A percentile compares a stretch with the other conserved stretches of the same genome.
Evolutionary conservation across 1,284 basidiomycete species (phyloP).

Genomic region (Apiotrichum gracile): DNA sequence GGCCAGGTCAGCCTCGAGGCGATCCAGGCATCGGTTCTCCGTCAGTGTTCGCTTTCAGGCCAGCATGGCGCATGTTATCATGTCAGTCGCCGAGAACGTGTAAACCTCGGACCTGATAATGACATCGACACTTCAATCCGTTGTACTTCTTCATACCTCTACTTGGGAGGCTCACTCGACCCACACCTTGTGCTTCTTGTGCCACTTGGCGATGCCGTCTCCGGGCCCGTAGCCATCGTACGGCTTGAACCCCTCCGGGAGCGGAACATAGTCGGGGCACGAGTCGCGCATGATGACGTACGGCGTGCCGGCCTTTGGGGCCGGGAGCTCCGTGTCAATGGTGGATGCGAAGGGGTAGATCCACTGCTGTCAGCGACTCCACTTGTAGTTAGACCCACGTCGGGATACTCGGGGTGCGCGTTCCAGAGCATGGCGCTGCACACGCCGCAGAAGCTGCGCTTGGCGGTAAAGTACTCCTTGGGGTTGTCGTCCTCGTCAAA

Average conservation of each 20-base stretch:
- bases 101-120: no score
- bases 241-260: slow-evolving; percentile 27
- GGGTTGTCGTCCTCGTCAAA: slow-evolving; percentile 40
- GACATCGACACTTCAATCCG: no score
- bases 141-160: no score
- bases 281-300: slow-evolving; percentile 34
- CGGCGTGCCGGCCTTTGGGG: slow-evolving; percentile 24
- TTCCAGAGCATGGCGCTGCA: slow-evolving; percentile 46
- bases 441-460: slow-evolving; percentile 39
- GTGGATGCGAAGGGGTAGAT: slow-evolving; percentile 45
- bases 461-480: slow-evolving; percentile 24
- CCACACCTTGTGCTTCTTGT: slow-evolving; percentile 38
- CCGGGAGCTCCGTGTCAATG: slow-evolving; percentile 42
- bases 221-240: slow-evolving; percentile 37
- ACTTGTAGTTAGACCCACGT: slow-evolving; percentile 22
- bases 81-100: no score
- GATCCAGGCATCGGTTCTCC: no score
- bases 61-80: no score
- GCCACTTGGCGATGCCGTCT: slow-evolving; percentile 39
- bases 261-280: slow-evolving; percentile 38
- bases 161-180: slow-evolving; percentile 25
- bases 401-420: slow-evolving; percentile 40
- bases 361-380: slow-evolving; percentile 27
- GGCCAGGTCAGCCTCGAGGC: no score
- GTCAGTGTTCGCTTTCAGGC: no score